Base-by-base conservation (phyloP, 495 filamentous ascomycete species). In the Penicillium simplicissimum region DNA sequence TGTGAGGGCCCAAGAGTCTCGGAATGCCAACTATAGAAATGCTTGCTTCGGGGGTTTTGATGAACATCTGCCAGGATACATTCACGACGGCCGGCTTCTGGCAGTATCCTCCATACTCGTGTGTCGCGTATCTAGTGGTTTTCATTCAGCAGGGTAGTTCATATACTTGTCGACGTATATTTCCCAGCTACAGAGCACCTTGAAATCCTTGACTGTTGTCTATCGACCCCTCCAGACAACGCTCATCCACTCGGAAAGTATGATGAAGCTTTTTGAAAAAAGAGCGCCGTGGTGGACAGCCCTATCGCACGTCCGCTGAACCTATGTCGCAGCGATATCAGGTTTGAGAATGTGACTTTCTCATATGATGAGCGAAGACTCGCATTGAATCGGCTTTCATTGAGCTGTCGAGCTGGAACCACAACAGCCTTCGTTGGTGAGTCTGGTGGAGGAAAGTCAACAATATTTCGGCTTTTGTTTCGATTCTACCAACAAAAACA, bases 181-280 rank as follows among this genome's bases (percentile, higher is more conserved):
- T 75, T 83, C 82, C 34, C 91, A 94, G 70, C 75, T 96, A 23
- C 90, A 92, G 71, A 84, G 82, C 3, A 90, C 91, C 21, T 81
- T 96, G 59, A 93, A 91, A 70, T 93, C 89, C 80, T 95, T 96
- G 71, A 91, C 90, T 49, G 89, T 89, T 0, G 93, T 94, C 73
- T 95, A 93, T 70, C 81, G 90, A 40, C 89, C 87, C 58, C 90
- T 95, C 10, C 92, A 94, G 75, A 87, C 88, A 54, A 86, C 89
- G 51, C 89, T 96, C 88, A 94, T 96, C 67, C 92, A 92, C 55
- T 88, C 89, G n/a, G 35, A 36, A 36, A 36, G 35, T 36, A 36
- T 11, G 35, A 36, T 36, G 35, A 36, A 36, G 6, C 35, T 36
- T n/a, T 95, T 96, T 79, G 91, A 91, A 69, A 85, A 88, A 61